Evolutionary conservation across 2,329 filamentous ascomycete genomes (phyloP).

Genomic region (Dactylonectria macrodidyma): DNA sequence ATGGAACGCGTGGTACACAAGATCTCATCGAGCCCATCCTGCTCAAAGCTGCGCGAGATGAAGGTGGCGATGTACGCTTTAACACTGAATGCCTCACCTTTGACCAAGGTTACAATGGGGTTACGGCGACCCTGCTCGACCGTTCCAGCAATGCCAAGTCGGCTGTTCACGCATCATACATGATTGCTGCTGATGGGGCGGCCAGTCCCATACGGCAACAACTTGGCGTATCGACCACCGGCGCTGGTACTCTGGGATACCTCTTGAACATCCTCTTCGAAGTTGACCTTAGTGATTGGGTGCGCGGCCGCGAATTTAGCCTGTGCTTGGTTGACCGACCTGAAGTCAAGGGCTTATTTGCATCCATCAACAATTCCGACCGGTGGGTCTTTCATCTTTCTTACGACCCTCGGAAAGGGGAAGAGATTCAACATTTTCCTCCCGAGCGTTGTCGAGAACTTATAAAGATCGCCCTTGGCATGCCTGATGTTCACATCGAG

Average conservation of each 20-base stretch:
- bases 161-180: slow-evolving; percentile 3
- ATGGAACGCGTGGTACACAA: slow-evolving; percentile 5
- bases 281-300: slow-evolving; percentile 7
- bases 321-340: slow-evolving; percentile 2
- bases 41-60: slow-evolving; percentile 1
- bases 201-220: slow-evolving; percentile 1
- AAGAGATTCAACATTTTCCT: slow-evolving; percentile 9
- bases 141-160: background rate
- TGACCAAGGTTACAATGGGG: slow-evolving; percentile 2
- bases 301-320: slow-evolving; percentile 16
- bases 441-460: slow-evolving; percentile 16
- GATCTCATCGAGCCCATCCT: slow-evolving; percentile 10
- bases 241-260: slow-evolving; percentile 1
- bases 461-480: slow-evolving; percentile 5
- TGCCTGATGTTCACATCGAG: slow-evolving; percentile 2
- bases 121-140: slow-evolving; percentile 6
- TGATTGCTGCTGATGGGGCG: slow-evolving; percentile 15
- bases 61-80: slow-evolving; percentile 9
- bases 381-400: slow-evolving; percentile 13
- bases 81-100: background rate
- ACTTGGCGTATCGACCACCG: background rate
- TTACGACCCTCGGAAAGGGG: slow-evolving; percentile 5
- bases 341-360: slow-evolving; percentile 8
- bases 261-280: slow-evolving; percentile 15
- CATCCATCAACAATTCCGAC: slow-evolving; percentile 17